Evolutionary conservation across 306 rosid genomes (phyloP), one percentile per base, ranked within the genome.

Genomic region (Ochetophila trinervis): DNA sequence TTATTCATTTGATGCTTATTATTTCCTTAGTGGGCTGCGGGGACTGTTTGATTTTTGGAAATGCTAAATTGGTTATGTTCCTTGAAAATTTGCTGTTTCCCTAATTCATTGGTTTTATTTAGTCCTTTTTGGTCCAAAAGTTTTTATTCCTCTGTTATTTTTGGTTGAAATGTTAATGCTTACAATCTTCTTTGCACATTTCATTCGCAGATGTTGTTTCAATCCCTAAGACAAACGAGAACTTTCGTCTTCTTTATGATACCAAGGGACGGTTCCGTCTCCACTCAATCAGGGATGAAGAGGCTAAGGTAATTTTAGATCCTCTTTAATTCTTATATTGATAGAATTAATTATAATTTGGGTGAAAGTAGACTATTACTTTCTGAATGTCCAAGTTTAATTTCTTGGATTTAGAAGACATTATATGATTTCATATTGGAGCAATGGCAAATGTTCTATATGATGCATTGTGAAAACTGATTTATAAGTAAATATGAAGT

Each of bases 201-300:
- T 8, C 17, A 10, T 36, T 40, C 8, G 16, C 60, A 89, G 93
- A 89, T 77, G 93, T 86, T 62, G 80, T 89, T 23, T 89, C 96
- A 3, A 89, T 89, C 51, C 96, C 96, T 4, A 89, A 89, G 49
- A 86, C 93, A 0, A 89, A 89, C 13, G 96, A 89, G 80, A 89
- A 77, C 57, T 89, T 89, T 60, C 93, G 96, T 52, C 88, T 89
- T 36, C 96, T 89, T 4, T 89, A 89, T 78, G 96, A 89, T 78
- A 86, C 96, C 15, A 89, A 89, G 37, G 96, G 96, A 2, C 82
- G 93, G 3, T 89, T 89, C 82, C 87, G 88, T 57, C 90, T 89
- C 57, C 96, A 89, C 72, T 86, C 93, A 3, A 70, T 89, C 40
- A 76, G 85, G 77, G 96, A 89, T 70, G 96, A 89, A 6, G 96